Conservation (phyloP, 140 eudicot species). For the Oenanthe javanica region DNA sequence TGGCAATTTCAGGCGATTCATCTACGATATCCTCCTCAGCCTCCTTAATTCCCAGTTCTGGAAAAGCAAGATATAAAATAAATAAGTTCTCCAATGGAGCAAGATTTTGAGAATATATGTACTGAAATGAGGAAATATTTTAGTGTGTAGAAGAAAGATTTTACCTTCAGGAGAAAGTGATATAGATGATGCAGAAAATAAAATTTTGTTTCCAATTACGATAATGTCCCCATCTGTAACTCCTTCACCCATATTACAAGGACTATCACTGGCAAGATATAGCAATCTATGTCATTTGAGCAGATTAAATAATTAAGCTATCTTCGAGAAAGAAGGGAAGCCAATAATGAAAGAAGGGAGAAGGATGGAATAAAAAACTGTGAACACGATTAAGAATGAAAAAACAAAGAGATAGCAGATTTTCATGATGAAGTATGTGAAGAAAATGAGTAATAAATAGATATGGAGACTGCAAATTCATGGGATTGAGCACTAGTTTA, state of each 20-base stretch:
- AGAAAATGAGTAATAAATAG: no score
- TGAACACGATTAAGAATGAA: background rate
- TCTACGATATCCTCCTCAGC: slow-evolving; percentile 22
- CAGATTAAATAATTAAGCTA: no score
- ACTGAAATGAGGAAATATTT: background rate
- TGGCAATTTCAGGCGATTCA: slow-evolving; percentile 15
- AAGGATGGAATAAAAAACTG: background rate
- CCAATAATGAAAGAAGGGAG: background rate
- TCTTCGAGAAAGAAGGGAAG: background rate
- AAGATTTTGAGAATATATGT: background rate
- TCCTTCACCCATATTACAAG: slow-evolving; percentile 30
- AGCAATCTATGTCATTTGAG: background rate
- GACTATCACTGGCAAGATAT: slow-evolving; percentile 13
- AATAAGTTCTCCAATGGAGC: background rate
- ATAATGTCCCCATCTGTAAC: slow-evolving; percentile 36
- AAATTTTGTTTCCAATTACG: slow-evolving; percentile 39
- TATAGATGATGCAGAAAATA: slow-evolving; percentile 45
- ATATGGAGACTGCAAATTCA: no score
- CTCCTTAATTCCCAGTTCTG: slow-evolving; percentile 37
- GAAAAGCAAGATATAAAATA: background rate
- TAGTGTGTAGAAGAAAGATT: background rate
- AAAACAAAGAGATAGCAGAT: background rate
- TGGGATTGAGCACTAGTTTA: no score
- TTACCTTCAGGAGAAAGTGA: slow-evolving; percentile 58
- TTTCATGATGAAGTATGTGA: no score